A percentile compares a stretch with the other conserved stretches of the same genome.
phyloP scores from a whole-genome alignment of 2,329 filamentous ascomycete species.

The Pseudogymnoascus sp. region DNA sequence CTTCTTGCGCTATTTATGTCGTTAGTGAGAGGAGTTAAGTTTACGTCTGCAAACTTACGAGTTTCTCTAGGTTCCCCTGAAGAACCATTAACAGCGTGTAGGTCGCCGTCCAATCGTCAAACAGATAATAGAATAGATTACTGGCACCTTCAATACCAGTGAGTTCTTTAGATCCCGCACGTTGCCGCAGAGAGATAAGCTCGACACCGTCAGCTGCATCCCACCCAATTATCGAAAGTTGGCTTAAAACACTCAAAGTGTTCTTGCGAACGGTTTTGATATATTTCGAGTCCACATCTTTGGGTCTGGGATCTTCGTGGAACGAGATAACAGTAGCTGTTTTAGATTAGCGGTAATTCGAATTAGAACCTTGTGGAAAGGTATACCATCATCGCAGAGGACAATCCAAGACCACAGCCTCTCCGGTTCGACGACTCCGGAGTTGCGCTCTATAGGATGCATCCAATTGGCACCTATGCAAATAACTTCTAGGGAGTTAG shows the following conservation, averaged over 20 bases:
- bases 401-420: conserved; percentile 65
- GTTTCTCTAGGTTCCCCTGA: conserved; percentile 38
- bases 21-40: conserved; percentile 15
- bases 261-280: conserved; percentile 37
- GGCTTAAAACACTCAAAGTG: conserved; percentile 51
- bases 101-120: conserved; percentile 56
- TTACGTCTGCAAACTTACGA: conserved; percentile 32
- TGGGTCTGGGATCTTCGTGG: conserved; percentile 45
- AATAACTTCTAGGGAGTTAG: conserved; percentile 39
- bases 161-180: conserved; percentile 22
- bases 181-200: conserved; percentile 24
- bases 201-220: conserved; percentile 21
- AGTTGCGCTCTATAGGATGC: conserved; percentile 32
- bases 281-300: conserved; percentile 30
- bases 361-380: neutral
- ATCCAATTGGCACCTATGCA: conserved; percentile 65
- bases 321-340: conserved; percentile 61
- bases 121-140: conserved; percentile 57
- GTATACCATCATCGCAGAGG: conserved; percentile 53
- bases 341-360: conserved; percentile 14
- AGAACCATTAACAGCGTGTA: conserved; percentile 44
- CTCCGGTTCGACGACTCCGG: conserved; percentile 21
- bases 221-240: conserved; percentile 47
- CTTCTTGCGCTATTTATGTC: conserved; percentile 14
- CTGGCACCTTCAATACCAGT: conserved; percentile 44